Evolutionary conservation across 306 rosid species (phyloP), one percentile per base, ranked within the genome.

Genomic region (Quercus engelmannii): DNA sequence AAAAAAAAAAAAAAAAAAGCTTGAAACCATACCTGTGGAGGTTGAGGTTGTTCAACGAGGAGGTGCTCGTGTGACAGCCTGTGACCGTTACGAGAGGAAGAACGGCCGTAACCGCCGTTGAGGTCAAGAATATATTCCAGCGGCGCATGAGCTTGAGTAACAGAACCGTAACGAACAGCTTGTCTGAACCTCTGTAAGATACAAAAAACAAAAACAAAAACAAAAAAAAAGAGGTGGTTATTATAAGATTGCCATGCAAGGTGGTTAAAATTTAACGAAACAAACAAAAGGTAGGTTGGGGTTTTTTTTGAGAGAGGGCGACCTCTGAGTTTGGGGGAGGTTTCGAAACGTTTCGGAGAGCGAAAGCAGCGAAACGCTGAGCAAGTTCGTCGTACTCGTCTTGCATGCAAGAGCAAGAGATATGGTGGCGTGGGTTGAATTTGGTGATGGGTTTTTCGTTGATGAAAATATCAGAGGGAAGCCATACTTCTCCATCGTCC

Each of bases 401-500:
- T 41, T 41, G 46, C 76, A 46, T 75, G 78, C 30, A 38, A 23
- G 69, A 38, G 52, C 23, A 18, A 80, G 51, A 41, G 64, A 13
- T 1, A 17, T 58, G 54, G 71, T 19, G 55, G 1, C 4, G 78
- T 38, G 26, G 30, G 49, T 1, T 38, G 38, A 20, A 64, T 19
- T 31, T 41, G 21, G 80, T 35, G 5, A 77, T 51, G 8, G 80
- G 23, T n/a, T 30, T 70, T 65, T 80, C 81, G 78, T 76, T 74
- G 79, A 43, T 46, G 71, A 59, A 80, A 57, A 59, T 26, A 21
- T 80, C 76, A 10, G 87, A 80, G 14, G 87, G 81, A 63, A 80
- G 87, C 84, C 76, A 76, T 0, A 55, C 79, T 25, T 67, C 79
- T 23, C 79, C 73, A 14, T 76, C 77, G 54, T 80, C 76, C 4